Evolutionary conservation across 805 yeast species (phyloP).

Genomic region (Candida manassasensis): DNA sequence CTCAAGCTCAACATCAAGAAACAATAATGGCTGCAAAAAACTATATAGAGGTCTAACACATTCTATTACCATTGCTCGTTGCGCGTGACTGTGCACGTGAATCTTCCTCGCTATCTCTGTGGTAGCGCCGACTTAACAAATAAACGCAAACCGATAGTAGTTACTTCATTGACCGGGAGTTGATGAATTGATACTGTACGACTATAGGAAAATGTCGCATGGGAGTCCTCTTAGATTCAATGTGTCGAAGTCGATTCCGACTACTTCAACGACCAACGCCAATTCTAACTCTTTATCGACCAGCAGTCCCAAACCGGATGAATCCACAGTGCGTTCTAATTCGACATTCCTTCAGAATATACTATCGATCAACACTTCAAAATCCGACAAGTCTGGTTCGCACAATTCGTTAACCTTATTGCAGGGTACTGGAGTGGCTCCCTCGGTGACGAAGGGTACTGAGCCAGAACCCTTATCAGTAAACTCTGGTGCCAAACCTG

Average conservation of each 20-base stretch:
- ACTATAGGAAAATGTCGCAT: conserved; percentile 22
- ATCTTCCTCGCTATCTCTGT: no score
- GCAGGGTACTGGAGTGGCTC: conserved; percentile 2
- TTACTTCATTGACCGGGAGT: no score
- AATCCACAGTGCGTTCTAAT: not conserved
- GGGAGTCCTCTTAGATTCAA: conserved; percentile 29
- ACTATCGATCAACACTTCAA: conserved; percentile 1
- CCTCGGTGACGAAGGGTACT: not conserved
- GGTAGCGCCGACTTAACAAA: no score
- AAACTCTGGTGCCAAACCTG: conserved; percentile 9
- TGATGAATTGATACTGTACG: no score
- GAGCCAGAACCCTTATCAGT: conserved; percentile 1
- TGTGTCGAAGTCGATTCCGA: conserved; percentile 35
- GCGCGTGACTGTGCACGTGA: no score
- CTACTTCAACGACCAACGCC: conserved; percentile 38
- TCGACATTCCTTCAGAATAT: conserved; percentile 4
- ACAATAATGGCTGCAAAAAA: no score
- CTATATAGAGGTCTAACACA: no score
- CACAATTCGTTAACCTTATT: conserved; percentile 3
- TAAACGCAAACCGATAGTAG: no score
- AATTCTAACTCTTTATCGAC: conserved; percentile 18
- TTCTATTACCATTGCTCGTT: no score
- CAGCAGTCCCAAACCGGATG: no score
- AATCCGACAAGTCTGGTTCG: conserved; percentile 1
- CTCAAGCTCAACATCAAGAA: conserved; percentile 3